Evolutionary conservation across 176 grass and related monocot genomes (phyloP).

Genomic region (Avena sativa): DNA sequence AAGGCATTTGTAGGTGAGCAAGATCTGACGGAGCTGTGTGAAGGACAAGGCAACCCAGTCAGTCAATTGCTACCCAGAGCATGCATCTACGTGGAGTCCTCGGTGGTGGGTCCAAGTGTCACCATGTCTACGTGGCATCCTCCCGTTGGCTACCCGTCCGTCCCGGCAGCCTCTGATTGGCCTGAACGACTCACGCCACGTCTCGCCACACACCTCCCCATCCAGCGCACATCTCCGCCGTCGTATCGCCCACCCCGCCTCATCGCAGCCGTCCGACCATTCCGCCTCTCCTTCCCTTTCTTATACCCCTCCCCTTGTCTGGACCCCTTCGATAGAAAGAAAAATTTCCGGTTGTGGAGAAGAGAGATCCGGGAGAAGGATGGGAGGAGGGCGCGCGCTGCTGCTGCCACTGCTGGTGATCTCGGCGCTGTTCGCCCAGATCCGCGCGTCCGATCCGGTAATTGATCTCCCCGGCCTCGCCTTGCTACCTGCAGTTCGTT

Average conservation of each 20-base stretch:
- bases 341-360: neutral
- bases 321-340: neutral
- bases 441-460: constrained; percentile 86
- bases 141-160: neutral
- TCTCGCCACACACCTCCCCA: neutral
- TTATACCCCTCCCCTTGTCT: neutral
- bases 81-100: neutral
- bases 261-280: constrained; percentile 14
- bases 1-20: too few relatives aligned
- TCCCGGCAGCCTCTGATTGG: constrained; percentile 41
- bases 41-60: neutral
- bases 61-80: neutral
- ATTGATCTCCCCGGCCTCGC: neutral
- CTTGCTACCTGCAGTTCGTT: neutral
- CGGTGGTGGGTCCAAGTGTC: neutral
- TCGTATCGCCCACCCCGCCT: neutral
- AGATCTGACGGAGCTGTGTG: too few relatives aligned
- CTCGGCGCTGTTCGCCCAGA: constrained; percentile 67
- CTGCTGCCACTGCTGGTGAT: constrained; percentile 55
- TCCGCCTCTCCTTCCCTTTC: neutral
- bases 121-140: neutral
- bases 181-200: constrained; percentile 41
- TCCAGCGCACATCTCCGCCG: neutral
- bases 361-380: constrained; percentile 4
- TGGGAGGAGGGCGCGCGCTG: neutral